Evolutionary conservation across 1,284 basidiomycete species (phyloP).

Genomic region (Hemileccinum hortonii): DNA sequence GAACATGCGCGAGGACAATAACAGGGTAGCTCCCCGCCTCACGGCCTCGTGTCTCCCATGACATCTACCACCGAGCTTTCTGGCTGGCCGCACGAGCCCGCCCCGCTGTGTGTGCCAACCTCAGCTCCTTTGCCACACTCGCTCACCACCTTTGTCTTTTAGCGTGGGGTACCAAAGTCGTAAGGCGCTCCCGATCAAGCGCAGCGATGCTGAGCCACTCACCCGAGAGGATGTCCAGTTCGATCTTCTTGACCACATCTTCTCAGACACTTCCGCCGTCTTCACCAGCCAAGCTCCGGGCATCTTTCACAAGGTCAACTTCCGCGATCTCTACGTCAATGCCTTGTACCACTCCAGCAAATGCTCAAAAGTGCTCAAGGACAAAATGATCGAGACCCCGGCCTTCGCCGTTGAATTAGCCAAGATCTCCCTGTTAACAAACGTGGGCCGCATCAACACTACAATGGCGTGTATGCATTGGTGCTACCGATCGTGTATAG

Average conservation of each 20-base stretch:
- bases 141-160: conserved; percentile 20
- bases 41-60: conserved; percentile 45
- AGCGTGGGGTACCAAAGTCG: conserved; percentile 69
- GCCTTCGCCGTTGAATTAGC: conserved; percentile 81
- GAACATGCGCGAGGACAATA: conserved; percentile 26
- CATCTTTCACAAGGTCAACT: conserved; percentile 58
- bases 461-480: conserved; percentile 78
- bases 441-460: conserved; percentile 92
- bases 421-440: conserved; percentile 83
- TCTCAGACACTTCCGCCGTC: conserved; percentile 63
- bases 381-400: conserved; percentile 79
- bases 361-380: conserved; percentile 84
- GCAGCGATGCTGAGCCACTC: conserved; percentile 73
- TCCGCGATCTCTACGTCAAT: conserved; percentile 83
- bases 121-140: conserved; percentile 4
- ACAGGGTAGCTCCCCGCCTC: conserved; percentile 33
- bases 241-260: conserved; percentile 79
- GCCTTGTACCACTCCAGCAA: conserved; percentile 75
- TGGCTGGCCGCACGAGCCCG: conserved; percentile 47
- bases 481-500: conserved; percentile 12
- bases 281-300: conserved; percentile 66
- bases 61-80: conserved; percentile 40
- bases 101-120: conserved; percentile 36
- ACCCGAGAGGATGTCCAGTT: conserved; percentile 83
- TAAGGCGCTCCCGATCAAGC: conserved; percentile 75